These are phyloP conservation scores for Podospora pseudopauciseta DNA, from an alignment of 495 filamentous ascomycete species.

Conservation along the genomic window DNA sequence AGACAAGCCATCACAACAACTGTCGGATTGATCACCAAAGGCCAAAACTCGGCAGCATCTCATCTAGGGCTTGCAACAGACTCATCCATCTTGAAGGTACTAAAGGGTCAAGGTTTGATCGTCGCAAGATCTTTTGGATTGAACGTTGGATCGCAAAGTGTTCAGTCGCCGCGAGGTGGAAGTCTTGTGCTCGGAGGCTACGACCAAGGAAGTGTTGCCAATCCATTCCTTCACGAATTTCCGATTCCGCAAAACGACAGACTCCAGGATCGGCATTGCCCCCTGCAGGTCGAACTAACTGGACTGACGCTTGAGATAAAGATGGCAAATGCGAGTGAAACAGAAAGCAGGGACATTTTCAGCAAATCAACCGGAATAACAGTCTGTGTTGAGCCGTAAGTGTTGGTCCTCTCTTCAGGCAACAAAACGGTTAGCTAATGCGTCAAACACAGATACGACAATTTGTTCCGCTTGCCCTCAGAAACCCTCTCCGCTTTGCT, in stretches of 20 bases:
- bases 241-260: neutral
- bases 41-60: conserved; percentile 16
- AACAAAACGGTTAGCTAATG: neutral
- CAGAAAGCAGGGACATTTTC: conserved; percentile 3
- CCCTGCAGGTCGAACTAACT: conserved; percentile 17
- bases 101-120: conserved; percentile 17
- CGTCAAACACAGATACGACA: conserved; percentile 20
- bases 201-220: conserved; percentile 16
- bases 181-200: conserved; percentile 22
- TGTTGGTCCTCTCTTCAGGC: neutral
- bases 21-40: conserved; percentile 14
- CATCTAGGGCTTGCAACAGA: conserved; percentile 19
- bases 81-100: conserved; percentile 5
- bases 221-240: conserved; percentile 13
- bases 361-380: conserved; percentile 7
- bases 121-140: conserved; percentile 17
- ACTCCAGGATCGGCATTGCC: conserved; percentile 13
- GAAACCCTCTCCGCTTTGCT: neutral
- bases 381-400: conserved; percentile 24
- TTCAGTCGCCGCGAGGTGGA: conserved; percentile 12
- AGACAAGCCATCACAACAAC: conserved; percentile 6
- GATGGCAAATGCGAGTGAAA: neutral
- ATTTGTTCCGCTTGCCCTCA: conserved; percentile 19
- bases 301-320: conserved; percentile 6
- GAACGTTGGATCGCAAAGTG: conserved; percentile 22